These are phyloP conservation scores for Phytopythium cucurbitacearum DNA, from an alignment of 352 stramenopile species.

Conservation along the genomic window DNA sequence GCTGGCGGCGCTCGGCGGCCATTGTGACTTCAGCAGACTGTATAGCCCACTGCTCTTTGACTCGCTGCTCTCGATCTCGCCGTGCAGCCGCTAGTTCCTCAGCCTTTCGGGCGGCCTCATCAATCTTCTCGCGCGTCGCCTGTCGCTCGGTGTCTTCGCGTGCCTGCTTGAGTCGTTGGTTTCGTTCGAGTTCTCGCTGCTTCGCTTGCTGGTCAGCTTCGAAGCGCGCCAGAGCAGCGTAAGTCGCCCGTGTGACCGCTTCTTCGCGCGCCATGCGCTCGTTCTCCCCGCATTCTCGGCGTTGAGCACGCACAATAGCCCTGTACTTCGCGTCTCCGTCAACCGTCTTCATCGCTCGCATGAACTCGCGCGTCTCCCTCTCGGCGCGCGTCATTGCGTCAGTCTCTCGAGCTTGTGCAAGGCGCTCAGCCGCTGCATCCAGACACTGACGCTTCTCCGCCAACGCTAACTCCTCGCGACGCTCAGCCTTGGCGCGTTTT, in stretches of 20 bases:
- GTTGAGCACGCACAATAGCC: constrained; percentile 16
- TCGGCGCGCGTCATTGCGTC: constrained; percentile 39
- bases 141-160: constrained; percentile 8
- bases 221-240: constrained; percentile 12
- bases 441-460: constrained; percentile 17
- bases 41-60: constrained; percentile 10
- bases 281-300: constrained; percentile 40
- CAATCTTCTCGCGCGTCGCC: too few species aligned
- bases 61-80: too few species aligned
- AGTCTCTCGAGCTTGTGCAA: constrained; percentile 26
- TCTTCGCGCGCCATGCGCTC: constrained; percentile 56
- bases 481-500: constrained; percentile 14
- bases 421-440: constrained; percentile 23
- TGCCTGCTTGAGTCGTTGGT: constrained; percentile 5
- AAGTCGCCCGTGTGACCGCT: constrained; percentile 41
- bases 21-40: constrained; percentile 4
- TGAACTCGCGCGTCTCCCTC: constrained; percentile 38
- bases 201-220: constrained; percentile 4
- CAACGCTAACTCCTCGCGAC: constrained; percentile 10
- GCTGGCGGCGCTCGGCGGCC: constrained; percentile 1
- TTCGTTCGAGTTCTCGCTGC: constrained; percentile 17
- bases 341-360: constrained; percentile 28
- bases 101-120: too few species aligned
- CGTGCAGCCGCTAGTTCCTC: too few species aligned
- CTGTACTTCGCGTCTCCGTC: constrained; percentile 33